Evolutionary conservation across 805 yeast species (phyloP), one percentile per base, ranked within the genome.

Genomic region (Pichia occidentalis): DNA sequence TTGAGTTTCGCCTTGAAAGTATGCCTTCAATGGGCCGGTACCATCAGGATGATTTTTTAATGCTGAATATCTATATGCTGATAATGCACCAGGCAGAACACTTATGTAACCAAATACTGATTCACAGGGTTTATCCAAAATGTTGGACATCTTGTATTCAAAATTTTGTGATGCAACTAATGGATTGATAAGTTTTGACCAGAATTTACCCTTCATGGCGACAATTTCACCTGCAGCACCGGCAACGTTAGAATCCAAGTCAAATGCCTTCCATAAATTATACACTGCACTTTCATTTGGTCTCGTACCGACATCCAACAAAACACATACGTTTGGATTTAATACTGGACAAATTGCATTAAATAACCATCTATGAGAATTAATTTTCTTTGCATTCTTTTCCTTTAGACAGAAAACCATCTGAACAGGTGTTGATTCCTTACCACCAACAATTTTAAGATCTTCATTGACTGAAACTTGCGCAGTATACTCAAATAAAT

Each of bases 141-240:
- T 87, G 54, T 90, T 90, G n/a, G 97, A 87, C 81, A 90, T 85
- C 54, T 90, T 90, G 62, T 90, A 90, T 60, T 90, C 97, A 52
- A 90, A 90, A 57, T 90, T 90, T 58, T 90, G 97, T 1, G 96
- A 85, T 1, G 97, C 97, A 32, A 90, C 96, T 29, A 90, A 65
- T 9, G 97, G 97, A 59, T 90, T 90, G 17, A 85, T 58, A 44
- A 92, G 65, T 47, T 88, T 85, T 18, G 64, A 52, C 74, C 97
- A 86, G 21, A 78, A 82, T 51, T 78, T 83, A 30, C 98, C 99
- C 52, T 86, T 87, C 85, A 90, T 81, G 0, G 97, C 86, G 45
- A 83, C 83, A 55, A 92, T 88, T 60, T 92, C 97, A 45, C 99
- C 99, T 11, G 97, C 97, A 1, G 95, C 98, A 46, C 99, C 99